Evolutionary conservation across 108 stramenopile genomes (phyloP), one percentile per base, ranked within the genome.

Genomic region (Cyclotella atomus): DNA sequence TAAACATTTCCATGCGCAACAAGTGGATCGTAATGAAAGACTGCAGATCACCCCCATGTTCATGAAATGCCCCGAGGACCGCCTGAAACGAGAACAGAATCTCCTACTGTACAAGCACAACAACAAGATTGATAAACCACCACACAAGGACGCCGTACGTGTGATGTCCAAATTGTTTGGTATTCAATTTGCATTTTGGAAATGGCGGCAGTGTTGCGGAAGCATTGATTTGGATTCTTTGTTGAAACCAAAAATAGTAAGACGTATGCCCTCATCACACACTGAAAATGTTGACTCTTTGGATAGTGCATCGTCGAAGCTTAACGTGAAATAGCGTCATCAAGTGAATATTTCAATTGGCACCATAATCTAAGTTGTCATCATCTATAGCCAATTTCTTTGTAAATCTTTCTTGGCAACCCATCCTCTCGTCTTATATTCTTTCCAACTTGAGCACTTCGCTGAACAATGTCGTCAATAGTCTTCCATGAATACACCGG

Each of bases 331-430:
- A 12, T 41, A 41, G 38, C 38, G 12, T 41, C 38, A 41, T 41
- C 38, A n/a, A n/a, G n/a, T n/a, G n/a, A n/a, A n/a, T 41, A 41
- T 41, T 12, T 41, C 9, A 41, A 41, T 9, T 41, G 12, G 38
- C 12, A 41, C n/a, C n/a, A n/a, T n/a, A 52, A 23, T 52, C 21
- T 3, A 6, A 52, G 29, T 62, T 62, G 16, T 38, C 43, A 29
- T 66, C 47, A 50, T 66, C 20, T 49, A 28, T 75, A 75, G 3
- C 74, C 74, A 49, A 47, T 59, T 17, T 75, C 65, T n/a, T 75
- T 67, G 38, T 75, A 75, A 55, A 65, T 59, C 29, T 75, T 75
- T 38, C 74, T 57, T 12, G 74, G 35, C 15, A 67, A 15, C 5
- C 74, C 74, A 60, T 75, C 43, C 27, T 59, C 65, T 47, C n/a